These are phyloP conservation scores for Isabelozyma pseudorhagii DNA, from an alignment of 805 yeast genomes.

Conservation along the genomic window DNA sequence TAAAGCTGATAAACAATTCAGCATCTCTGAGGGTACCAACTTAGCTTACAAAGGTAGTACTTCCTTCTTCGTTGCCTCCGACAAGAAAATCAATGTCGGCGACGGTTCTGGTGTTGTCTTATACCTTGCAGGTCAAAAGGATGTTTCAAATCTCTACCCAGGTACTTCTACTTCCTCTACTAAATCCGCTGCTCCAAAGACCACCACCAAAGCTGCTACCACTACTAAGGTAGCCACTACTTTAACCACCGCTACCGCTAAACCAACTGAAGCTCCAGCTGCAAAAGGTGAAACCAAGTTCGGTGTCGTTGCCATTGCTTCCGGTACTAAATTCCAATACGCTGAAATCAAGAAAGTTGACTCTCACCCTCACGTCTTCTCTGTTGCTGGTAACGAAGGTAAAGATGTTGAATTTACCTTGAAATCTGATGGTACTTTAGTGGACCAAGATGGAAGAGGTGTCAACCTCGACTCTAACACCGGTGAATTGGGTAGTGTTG, in stretches of 20 bases:
- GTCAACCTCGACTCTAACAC: constrained; percentile 23
- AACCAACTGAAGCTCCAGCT: not conserved
- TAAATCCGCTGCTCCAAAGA: constrained; percentile 3
- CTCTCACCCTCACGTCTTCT: constrained; percentile 29
- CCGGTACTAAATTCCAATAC: constrained; percentile 25
- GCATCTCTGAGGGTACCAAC: constrained; percentile 6
- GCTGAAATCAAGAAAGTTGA: constrained; percentile 23
- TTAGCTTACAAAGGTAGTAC: constrained; percentile 1
- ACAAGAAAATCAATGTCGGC: not conserved
- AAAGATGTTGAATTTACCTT: constrained; percentile 19
- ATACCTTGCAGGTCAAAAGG: constrained; percentile 2
- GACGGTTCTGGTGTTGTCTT: constrained; percentile 6
- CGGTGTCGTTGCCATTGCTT: constrained; percentile 14
- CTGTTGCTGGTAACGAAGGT: constrained; percentile 32
- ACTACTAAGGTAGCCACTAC: constrained; percentile 2
- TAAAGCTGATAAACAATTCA: constrained; percentile 5
- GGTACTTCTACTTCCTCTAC: not conserved
- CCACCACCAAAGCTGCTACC: constrained; percentile 5
- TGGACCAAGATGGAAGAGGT: constrained; percentile 28
- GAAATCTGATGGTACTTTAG: constrained; percentile 22
- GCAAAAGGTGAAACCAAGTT: not conserved
- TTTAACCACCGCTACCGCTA: not conserved
- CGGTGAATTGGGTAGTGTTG: constrained; percentile 32
- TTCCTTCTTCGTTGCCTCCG: constrained; percentile 3
- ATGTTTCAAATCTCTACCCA: not conserved